These are phyloP conservation scores for Daldinia caldariorum DNA, from an alignment of 495 filamentous ascomycete species.

Conservation along the genomic window DNA sequence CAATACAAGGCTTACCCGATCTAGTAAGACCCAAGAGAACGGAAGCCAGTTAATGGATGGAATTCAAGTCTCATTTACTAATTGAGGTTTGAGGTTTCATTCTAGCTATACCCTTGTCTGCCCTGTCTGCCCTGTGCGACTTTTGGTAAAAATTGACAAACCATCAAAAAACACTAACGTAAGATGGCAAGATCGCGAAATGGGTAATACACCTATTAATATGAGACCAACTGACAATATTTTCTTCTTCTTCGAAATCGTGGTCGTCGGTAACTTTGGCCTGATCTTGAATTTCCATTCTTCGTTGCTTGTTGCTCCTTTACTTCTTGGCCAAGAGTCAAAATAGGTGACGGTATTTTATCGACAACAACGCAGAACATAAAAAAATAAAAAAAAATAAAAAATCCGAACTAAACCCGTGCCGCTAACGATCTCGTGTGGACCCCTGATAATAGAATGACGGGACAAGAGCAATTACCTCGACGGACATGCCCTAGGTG, in stretches of 20 bases:
- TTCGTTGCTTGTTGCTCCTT: not conserved
- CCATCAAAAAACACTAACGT: not conserved
- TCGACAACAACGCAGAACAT: slow-evolving; percentile 19
- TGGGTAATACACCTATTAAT: not conserved
- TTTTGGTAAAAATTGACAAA: not conserved
- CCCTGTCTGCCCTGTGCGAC: not conserved
- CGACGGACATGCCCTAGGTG: slow-evolving; percentile 8
- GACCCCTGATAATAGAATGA: slow-evolving; percentile 35
- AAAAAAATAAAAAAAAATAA: not conserved
- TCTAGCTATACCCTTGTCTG: not conserved
- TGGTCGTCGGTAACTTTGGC: not conserved
- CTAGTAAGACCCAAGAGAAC: slow-evolving; percentile 30
- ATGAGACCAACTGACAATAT: not conserved
- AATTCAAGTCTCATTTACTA: slow-evolving; percentile 12
- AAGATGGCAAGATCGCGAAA: not conserved
- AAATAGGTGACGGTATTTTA: slow-evolving; percentile 22
- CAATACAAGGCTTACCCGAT: slow-evolving; percentile 29
- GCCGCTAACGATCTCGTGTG: slow-evolving; percentile 28
- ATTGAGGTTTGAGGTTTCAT: slow-evolving; percentile 26
- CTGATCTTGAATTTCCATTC: not conserved
- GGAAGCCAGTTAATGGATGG: slow-evolving; percentile 34
- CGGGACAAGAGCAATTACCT: slow-evolving; percentile 9
- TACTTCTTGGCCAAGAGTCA: not conserved
- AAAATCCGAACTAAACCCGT: slow-evolving; percentile 23
- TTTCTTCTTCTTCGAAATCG: not conserved